Base-by-base conservation (phyloP, 2,329 filamentous ascomycete species). In the Atkinsonella hypoxylon region DNA sequence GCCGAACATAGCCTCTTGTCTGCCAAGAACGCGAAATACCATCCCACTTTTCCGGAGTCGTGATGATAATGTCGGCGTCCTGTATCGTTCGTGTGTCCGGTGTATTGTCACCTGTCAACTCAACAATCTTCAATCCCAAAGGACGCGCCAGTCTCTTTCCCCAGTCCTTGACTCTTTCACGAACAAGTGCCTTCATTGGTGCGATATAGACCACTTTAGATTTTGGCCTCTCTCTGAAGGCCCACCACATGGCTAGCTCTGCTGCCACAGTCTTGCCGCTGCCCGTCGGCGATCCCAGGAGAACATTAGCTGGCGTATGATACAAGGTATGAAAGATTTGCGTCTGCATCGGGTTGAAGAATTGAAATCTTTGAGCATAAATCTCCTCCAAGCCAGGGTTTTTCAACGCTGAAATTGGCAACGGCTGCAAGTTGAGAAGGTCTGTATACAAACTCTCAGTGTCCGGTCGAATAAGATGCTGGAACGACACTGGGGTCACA, bases 1-100 rank as follows among this genome's bases (percentile, higher is more conserved):
- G 85, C 48, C 89, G 82, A 40, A 98, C 93, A 58, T 98, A 98
- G 54, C 87, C 87, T 80, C 93, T 85, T 5, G 91, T 97, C 67
- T 97, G 90, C 93, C 94, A 98, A 62, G 88, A 95, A 78, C 93
- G 87, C 59, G 89, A 95, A 58, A 98, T 97, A 79, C 94, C 94
- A 64, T 98, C 94, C 93, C 93, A 98, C 66, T 98, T 98, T 70
- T 98, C 93, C n/a, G 93, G 94, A 0, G 94, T 98, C 0, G 93
- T 98, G 60, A 98, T 89, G 60, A 98, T 98, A 55, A 98, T 89
- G 64, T 98, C 93, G 3, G 93, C 93, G 63, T 97, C 86, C 58
- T 90, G 82, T 59, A 98, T 98, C 0, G 91, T 96, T 47, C 89
- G 79, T 0, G 93, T 98, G 63, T 98, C 93, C 0, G 94, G 94